phyloP scores from a whole-genome alignment of 176 grass and related monocot species.

The Saccharum officinarum region DNA sequence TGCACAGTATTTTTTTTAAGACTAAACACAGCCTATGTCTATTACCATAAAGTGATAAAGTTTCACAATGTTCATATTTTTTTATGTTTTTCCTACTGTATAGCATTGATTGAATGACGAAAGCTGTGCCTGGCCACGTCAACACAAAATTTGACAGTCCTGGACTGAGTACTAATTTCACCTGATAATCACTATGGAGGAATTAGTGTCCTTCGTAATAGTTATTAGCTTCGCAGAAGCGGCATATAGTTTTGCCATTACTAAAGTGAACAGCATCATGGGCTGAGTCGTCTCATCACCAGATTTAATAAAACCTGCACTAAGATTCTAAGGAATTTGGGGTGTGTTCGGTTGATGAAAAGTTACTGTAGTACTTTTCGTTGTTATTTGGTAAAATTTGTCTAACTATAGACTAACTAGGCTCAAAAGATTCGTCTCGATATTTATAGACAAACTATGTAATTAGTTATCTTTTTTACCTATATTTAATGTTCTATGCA shows the following conservation, averaged over 20 bases:
- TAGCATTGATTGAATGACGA: background rate
- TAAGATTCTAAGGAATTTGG: slow-evolving; percentile 11
- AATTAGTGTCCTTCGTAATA: background rate
- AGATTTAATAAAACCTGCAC: background rate
- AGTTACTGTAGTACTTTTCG: too few relatives aligned
- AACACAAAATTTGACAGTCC: background rate
- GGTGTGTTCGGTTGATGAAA: too few relatives aligned
- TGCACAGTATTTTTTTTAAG: too few relatives aligned
- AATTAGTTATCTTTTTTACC: too few relatives aligned
- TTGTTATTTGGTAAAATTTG: too few relatives aligned
- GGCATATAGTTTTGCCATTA: slow-evolving; percentile 11
- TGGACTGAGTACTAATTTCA: background rate
- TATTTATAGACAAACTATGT: too few relatives aligned
- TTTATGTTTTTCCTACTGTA: background rate
- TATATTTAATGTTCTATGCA: too few relatives aligned
- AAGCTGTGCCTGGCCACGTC: background rate
- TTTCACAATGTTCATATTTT: background rate
- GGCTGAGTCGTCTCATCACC: slow-evolving; percentile 19
- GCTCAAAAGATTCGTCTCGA: too few relatives aligned
- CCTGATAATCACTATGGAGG: background rate
- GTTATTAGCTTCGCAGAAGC: background rate
- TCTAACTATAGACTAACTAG: too few relatives aligned
- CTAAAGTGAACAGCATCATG: background rate
- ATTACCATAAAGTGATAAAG: too few relatives aligned
- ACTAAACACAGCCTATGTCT: too few relatives aligned